phyloP scores from a whole-genome alignment of 192 early-diverging fungal species.

The Obelidium mucronatum region DNA sequence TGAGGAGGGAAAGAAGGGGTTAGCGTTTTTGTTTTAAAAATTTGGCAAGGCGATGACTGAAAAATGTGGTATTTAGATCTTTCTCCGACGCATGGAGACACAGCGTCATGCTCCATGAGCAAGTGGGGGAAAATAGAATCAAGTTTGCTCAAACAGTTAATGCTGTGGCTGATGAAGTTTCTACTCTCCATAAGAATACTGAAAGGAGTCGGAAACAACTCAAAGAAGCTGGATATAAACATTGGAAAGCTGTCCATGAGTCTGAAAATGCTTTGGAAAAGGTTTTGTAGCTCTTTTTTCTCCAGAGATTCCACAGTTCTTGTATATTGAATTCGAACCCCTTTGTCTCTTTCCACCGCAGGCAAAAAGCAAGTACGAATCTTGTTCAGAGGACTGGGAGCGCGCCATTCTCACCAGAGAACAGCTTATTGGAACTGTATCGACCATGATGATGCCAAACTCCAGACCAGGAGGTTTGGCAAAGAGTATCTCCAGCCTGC shows the following conservation, averaged over 20 bases:
- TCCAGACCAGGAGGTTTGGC: conserved; percentile 52
- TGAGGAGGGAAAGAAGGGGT: conserved; percentile 49
- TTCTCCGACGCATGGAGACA: conserved; percentile 81
- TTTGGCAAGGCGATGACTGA: background rate
- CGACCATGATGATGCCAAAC: conserved; percentile 31
- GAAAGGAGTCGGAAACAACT: conserved; percentile 84
- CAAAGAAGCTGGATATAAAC: conserved; percentile 79
- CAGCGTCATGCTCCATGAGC: conserved; percentile 83
- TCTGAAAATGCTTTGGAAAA: conserved; percentile 84
- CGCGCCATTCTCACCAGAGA: conserved; percentile 54
- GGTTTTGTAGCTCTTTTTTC: conserved; percentile 49
- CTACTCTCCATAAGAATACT: conserved; percentile 75
- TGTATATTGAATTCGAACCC: background rate
- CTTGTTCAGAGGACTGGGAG: conserved; percentile 87
- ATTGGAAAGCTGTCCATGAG: conserved; percentile 79
- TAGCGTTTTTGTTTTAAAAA: conserved; percentile 12
- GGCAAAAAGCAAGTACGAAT: conserved; percentile 82
- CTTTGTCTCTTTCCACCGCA: conserved; percentile 3
- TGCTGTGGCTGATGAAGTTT: conserved; percentile 84
- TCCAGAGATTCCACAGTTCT: no score
- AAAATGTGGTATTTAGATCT: conserved; percentile 49
- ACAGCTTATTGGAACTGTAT: conserved; percentile 7
- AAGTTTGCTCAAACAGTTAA: conserved; percentile 75
- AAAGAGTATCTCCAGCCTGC: conserved; percentile 60
- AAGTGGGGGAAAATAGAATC: conserved; percentile 78